phyloP scores from a whole-genome alignment of 495 filamentous ascomycete species.

The Hyaloscypha variabilis region DNA sequence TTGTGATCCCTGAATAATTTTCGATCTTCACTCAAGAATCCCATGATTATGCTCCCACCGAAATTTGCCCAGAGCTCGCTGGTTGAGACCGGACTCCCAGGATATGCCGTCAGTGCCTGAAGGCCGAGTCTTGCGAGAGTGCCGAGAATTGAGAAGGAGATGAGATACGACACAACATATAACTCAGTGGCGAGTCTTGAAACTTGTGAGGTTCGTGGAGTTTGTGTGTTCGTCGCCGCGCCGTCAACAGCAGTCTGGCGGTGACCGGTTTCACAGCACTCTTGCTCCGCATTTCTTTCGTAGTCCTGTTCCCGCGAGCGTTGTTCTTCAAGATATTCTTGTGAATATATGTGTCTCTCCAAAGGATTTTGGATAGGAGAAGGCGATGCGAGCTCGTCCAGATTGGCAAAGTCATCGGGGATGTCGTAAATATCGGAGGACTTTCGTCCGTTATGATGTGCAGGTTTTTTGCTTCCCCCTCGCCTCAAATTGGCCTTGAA shows the following conservation, averaged over 20 bases:
- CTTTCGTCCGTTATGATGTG: not conserved
- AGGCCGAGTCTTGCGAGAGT: constrained; percentile 82
- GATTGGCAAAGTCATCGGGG: constrained; percentile 46
- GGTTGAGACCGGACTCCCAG: constrained; percentile 70
- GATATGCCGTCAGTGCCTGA: constrained; percentile 77
- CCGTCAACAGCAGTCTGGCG: constrained; percentile 4
- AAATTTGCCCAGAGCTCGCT: constrained; percentile 89
- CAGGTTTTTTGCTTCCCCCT: not conserved
- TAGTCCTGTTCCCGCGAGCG: constrained; percentile 8
- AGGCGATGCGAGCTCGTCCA: constrained; percentile 45
- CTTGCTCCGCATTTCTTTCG: constrained; percentile 16
- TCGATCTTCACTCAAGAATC: constrained; percentile 79
- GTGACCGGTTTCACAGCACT: constrained; percentile 18
- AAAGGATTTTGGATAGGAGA: constrained; percentile 47
- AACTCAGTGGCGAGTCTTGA: constrained; percentile 65
- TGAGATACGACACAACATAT: constrained; percentile 76
- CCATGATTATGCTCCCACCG: constrained; percentile 76
- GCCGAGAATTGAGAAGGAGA: constrained; percentile 83
- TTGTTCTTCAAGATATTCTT: constrained; percentile 20
- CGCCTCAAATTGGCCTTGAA: too few relatives aligned
- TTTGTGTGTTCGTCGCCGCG: not conserved
- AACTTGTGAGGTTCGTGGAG: not conserved
- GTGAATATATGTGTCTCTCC: constrained; percentile 34
- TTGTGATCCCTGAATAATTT: constrained; percentile 67
- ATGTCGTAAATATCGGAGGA: constrained; percentile 37